Evolutionary conservation across 169 alveolate genomes (phyloP).

Genomic region (Eimeria praecox): DNA sequence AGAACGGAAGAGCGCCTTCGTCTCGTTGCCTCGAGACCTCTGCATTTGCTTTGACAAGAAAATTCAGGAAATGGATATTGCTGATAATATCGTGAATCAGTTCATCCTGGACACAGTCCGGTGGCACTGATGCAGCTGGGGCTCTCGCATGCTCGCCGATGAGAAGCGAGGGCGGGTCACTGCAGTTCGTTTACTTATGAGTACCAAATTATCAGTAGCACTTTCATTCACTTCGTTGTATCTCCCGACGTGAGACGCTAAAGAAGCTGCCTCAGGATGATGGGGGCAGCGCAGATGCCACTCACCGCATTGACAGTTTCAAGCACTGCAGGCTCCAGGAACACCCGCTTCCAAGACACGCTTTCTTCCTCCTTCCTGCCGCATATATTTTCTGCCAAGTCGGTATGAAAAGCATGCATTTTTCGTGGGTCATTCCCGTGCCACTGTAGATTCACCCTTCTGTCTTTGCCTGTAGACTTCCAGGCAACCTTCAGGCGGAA

Average conservation of each 20-base stretch:
- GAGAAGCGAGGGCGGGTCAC: not conserved
- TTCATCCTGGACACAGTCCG: not conserved
- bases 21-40: not conserved
- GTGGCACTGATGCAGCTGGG: not conserved
- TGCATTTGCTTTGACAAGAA: not conserved
- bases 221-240: not conserved
- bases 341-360: not conserved
- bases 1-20: not conserved
- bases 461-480: not conserved
- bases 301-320: not conserved
- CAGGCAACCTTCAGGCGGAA: not conserved
- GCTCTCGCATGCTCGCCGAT: constrained; percentile 66
- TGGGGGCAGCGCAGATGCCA: constrained; percentile 13
- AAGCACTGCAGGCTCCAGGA: not conserved
- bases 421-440: not conserved
- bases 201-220: not conserved
- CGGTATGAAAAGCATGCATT: not conserved
- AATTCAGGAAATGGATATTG: not conserved
- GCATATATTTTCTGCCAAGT: not conserved
- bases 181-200: not conserved
- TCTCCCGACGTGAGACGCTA: not conserved
- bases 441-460: not conserved
- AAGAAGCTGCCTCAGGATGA: not conserved
- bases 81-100: not conserved
- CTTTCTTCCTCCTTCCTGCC: not conserved